Conservation (phyloP, 2,329 filamentous ascomycete genomes). For the Fusarium drepaniforme region DNA sequence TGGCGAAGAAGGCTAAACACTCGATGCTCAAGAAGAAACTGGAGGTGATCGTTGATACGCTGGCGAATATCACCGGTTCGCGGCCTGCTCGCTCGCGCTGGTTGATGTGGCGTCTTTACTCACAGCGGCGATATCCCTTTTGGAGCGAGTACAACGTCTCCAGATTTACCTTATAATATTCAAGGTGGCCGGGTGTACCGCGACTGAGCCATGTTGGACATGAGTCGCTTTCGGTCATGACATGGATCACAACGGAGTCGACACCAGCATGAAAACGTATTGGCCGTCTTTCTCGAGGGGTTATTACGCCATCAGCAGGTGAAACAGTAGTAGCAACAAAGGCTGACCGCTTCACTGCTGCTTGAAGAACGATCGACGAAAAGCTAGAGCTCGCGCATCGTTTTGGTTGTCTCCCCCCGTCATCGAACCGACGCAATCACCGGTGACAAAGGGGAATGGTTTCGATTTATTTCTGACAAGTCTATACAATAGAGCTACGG, state of each 20-base stretch:
- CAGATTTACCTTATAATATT: background rate
- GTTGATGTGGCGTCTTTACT: background rate
- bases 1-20: background rate
- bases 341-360: background rate
- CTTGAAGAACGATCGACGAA: background rate
- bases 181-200: background rate
- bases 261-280: background rate
- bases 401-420: background rate
- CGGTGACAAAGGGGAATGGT: background rate
- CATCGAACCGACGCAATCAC: background rate
- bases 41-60: background rate
- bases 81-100: background rate
- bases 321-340: background rate
- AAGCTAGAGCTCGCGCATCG: too few species aligned
- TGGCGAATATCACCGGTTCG: background rate
- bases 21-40: background rate
- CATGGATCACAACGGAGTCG: background rate
- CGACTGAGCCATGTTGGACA: background rate
- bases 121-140: background rate
- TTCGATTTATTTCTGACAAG: background rate
- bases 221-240: background rate
- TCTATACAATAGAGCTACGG: background rate
- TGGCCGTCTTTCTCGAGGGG: background rate
- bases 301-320: background rate
- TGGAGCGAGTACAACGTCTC: background rate